Evolutionary conservation across 176 grass and related monocot species (phyloP).

Genomic region (Hordeum marinum): DNA sequence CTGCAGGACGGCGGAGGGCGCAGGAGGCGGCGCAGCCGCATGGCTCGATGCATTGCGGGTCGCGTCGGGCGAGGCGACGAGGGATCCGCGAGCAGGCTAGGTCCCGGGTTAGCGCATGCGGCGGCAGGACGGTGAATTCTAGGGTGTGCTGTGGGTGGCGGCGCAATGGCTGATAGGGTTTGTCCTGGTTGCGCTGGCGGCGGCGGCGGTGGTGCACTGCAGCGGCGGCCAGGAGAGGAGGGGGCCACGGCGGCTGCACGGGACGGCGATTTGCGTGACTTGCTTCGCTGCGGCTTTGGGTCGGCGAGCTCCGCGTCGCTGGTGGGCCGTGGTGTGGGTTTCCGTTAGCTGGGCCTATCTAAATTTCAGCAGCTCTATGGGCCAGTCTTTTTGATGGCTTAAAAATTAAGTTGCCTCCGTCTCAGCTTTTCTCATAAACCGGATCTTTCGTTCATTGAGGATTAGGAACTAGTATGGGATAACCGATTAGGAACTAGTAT

Average conservation of each 20-base stretch:
- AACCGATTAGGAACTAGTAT: too few relatives aligned
- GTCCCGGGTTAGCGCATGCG: constrained; percentile 9
- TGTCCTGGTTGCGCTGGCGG: not conserved
- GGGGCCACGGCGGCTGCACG: not conserved
- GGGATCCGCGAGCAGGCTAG: constrained; percentile 19
- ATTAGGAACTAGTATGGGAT: too few relatives aligned
- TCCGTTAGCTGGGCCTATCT: too few relatives aligned
- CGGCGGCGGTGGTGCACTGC: not conserved
- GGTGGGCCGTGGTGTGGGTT: too few relatives aligned
- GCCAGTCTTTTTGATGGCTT: too few relatives aligned
- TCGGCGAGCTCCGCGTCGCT: too few relatives aligned
- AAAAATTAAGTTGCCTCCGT: too few relatives aligned
- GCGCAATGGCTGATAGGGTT: not conserved
- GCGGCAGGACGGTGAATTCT: not conserved
- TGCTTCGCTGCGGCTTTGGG: not conserved
- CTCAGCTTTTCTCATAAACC: too few relatives aligned
- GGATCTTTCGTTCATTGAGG: too few relatives aligned
- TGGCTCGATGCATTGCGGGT: constrained; percentile 26
- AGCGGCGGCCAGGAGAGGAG: not conserved
- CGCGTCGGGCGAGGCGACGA: constrained; percentile 12
- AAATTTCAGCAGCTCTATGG: too few relatives aligned
- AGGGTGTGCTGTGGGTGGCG: not conserved
- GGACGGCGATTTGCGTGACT: not conserved
- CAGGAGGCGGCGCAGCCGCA: constrained; percentile 28
- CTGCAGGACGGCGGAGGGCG: not conserved